These are phyloP conservation scores for Geotrichum restrictum DNA, from an alignment of 1,139 yeast species.

Conservation along the genomic window DNA sequence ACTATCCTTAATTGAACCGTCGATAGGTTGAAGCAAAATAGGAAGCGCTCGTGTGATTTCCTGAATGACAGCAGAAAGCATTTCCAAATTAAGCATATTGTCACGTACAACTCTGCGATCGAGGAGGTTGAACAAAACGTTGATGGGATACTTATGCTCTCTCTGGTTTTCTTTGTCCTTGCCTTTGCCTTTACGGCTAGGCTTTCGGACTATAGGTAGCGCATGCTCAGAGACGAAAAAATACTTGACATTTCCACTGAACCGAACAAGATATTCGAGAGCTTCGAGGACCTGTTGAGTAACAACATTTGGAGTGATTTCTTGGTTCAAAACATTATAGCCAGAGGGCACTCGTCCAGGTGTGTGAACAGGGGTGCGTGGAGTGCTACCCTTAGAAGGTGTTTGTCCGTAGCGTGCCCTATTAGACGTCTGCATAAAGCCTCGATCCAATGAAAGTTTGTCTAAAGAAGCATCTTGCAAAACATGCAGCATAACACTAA, in stretches of 20 bases:
- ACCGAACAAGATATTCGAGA: conserved; percentile 64
- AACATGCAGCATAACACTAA: conserved; percentile 63
- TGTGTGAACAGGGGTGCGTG: conserved; percentile 23
- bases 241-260: conserved; percentile 65
- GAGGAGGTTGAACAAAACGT: conserved; percentile 58
- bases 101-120: conserved; percentile 62
- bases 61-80: conserved; percentile 69
- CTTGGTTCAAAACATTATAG: conserved; percentile 41
- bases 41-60: conserved; percentile 71
- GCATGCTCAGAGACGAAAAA: conserved; percentile 84
- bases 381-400: conserved; percentile 33
- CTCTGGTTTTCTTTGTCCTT: conserved; percentile 39
- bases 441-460: conserved; percentile 58
- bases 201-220: conserved; percentile 49
- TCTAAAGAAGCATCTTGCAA: conserved; percentile 69
- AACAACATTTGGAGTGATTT: conserved; percentile 63
- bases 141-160: conserved; percentile 65
- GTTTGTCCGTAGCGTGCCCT: conserved; percentile 30
- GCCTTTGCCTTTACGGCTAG: conserved; percentile 40
- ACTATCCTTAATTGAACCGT: conserved; percentile 22
- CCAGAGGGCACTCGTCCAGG: conserved; percentile 24
- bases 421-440: conserved; percentile 54
- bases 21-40: conserved; percentile 29
- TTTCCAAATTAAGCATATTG: conserved; percentile 72
- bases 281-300: conserved; percentile 79